A percentile compares a stretch with the other conserved stretches of the same genome.
Evolutionary conservation across 2,329 filamentous ascomycete species (phyloP).

Genomic region (Moelleriella libera): DNA sequence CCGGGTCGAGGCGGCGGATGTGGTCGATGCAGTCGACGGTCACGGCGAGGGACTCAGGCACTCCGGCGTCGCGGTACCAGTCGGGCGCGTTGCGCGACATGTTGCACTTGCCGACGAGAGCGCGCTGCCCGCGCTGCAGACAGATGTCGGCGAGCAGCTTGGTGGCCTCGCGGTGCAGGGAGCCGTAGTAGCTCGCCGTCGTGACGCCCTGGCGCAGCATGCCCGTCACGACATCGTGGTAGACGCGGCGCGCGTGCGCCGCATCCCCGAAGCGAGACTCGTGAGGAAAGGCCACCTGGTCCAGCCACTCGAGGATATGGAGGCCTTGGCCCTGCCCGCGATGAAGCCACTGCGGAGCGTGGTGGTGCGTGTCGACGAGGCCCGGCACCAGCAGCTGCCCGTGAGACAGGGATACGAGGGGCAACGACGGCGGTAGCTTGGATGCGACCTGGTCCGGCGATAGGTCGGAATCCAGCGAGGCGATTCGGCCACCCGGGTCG

Average conservation of each 20-base stretch:
- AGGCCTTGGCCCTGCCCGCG: slow-evolving; percentile 33
- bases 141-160: slow-evolving; percentile 41
- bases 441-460: slow-evolving; percentile 5
- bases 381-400: slow-evolving; percentile 43
- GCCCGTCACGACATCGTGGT: slow-evolving; percentile 36
- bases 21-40: slow-evolving; percentile 34
- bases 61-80: slow-evolving; percentile 33
- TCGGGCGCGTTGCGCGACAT: slow-evolving; percentile 43
- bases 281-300: slow-evolving; percentile 48
- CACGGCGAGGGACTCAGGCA: slow-evolving; percentile 30
- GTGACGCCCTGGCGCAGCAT: slow-evolving; percentile 49
- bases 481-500: slow-evolving; percentile 10
- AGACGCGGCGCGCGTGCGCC: slow-evolving; percentile 35
- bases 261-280: slow-evolving; percentile 45
- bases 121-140: slow-evolving; percentile 37
- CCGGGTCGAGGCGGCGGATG: slow-evolving; percentile 29
- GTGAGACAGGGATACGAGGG: slow-evolving; percentile 13
- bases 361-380: slow-evolving; percentile 54
- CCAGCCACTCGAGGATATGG: slow-evolving; percentile 48
- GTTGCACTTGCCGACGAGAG: slow-evolving; percentile 48
- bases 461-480: slow-evolving; percentile 8
- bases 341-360: slow-evolving; percentile 44
- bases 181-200: slow-evolving; percentile 46
- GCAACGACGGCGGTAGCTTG: slow-evolving; percentile 3
- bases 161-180: slow-evolving; percentile 40